Evolutionary conservation across 768 basidiomycete species (phyloP).

Genomic region (Goffeauzyma gilvescens): DNA sequence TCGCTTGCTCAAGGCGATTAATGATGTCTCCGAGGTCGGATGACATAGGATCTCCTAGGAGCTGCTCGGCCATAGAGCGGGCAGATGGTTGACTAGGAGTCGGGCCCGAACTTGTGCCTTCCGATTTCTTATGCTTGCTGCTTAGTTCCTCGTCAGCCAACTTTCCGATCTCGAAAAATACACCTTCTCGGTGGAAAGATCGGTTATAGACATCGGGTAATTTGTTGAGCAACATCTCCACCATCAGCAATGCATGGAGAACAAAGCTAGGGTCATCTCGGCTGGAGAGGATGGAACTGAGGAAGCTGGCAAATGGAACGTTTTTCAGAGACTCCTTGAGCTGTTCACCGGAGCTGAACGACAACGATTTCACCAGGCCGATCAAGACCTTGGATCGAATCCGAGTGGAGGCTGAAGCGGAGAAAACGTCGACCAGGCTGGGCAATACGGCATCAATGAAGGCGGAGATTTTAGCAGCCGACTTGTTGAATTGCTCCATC

Average conservation of each 20-base stretch:
- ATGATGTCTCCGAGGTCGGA: too few relatives aligned
- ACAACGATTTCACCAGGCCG: constrained; percentile 72
- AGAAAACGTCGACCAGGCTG: constrained; percentile 92
- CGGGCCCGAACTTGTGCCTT: too few relatives aligned
- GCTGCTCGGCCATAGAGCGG: too few relatives aligned
- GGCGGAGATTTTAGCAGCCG: too few relatives aligned
- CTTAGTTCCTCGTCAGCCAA: constrained; percentile 48
- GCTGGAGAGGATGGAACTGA: constrained; percentile 79
- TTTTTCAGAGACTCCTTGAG: constrained; percentile 62
- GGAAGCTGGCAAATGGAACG: constrained; percentile 87
- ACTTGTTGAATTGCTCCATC: constrained; percentile 57
- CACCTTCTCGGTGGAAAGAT: constrained; percentile 82
- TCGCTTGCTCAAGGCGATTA: too few relatives aligned
- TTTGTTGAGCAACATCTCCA: constrained; percentile 73
- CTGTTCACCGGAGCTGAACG: constrained; percentile 61
- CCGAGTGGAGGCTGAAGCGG: constrained; percentile 78
- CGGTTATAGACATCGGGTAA: constrained; percentile 67
- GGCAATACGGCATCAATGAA: constrained; percentile 83
- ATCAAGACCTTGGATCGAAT: constrained; percentile 76
- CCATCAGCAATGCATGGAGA: constrained; percentile 74
- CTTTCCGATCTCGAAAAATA: constrained; percentile 78
- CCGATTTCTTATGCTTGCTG: constrained; percentile 14
- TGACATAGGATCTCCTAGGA: too few relatives aligned
- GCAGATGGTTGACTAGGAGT: too few relatives aligned
- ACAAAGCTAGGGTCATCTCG: constrained; percentile 75